Conservation (phyloP, 2,329 filamentous ascomycete genomes). For the Penicillium sumatraense region DNA sequence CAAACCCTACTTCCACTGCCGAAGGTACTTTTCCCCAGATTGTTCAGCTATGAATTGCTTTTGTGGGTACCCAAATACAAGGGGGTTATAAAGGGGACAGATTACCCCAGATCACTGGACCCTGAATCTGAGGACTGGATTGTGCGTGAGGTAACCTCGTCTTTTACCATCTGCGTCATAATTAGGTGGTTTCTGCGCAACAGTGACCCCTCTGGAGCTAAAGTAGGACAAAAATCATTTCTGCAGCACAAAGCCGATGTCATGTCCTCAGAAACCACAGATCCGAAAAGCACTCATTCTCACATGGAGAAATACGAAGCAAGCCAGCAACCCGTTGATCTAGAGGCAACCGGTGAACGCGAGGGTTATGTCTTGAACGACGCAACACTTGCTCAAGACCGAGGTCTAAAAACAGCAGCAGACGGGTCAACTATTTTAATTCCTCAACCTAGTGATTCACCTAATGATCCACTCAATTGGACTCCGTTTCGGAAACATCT, state of each 20-base stretch:
- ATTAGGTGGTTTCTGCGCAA: background rate
- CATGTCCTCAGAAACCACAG: background rate
- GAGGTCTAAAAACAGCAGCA: slow-evolving; percentile 29
- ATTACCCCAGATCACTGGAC: too few relatives aligned
- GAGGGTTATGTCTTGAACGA: slow-evolving; percentile 18
- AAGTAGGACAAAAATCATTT: background rate
- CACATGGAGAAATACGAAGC: background rate
- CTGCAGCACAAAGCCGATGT: background rate
- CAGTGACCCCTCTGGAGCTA: too few relatives aligned
- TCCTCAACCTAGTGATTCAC: slow-evolving; percentile 44
- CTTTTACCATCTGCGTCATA: background rate
- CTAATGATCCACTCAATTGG: slow-evolving; percentile 48
- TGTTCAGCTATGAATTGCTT: background rate
- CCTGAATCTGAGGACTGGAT: too few relatives aligned
- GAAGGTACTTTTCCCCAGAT: background rate
- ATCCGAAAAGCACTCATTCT: background rate
- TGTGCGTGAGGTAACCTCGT: background rate
- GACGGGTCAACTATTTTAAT: slow-evolving; percentile 44
- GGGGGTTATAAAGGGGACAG: background rate
- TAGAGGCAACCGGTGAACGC: slow-evolving; percentile 12
- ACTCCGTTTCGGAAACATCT: slow-evolving; percentile 36
- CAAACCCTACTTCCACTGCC: background rate
- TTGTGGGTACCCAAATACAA: background rate
- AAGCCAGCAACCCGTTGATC: background rate
- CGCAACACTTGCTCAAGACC: slow-evolving; percentile 8